Evolutionary conservation across 495 filamentous ascomycete genomes (phyloP), one percentile per base, ranked within the genome.

Genomic region (Jackrogersella multiformis): DNA sequence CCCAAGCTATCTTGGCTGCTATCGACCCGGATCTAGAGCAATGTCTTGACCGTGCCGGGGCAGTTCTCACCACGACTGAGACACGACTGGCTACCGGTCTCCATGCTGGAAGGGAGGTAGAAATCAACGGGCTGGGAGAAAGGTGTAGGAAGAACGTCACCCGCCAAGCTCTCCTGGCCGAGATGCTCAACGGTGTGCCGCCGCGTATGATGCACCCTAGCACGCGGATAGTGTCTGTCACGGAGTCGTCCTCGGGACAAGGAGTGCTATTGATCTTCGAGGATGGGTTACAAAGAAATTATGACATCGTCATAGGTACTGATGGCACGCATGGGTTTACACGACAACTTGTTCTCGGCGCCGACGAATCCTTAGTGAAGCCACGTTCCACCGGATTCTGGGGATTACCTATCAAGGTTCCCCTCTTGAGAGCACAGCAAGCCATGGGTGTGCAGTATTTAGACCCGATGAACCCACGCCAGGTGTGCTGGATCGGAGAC

Each of bases 1-100:
- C 70, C 16, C 65, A 70, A 55, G 46, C 56, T 13, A 68, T 66
- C 7, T 30, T 74, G 3, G 57, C 39, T 2, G 59, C 49, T 16
- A 58, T 74, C 56, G 72, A 73, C 28, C 70, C 72, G 0, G 61
- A 69, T 2, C n/a, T 73, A 12, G 66, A 56, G 15, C 42, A 36
- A 9, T 74, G 72, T 34, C 70, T 74, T 21, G 51, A 59, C 24
- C 70, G 66, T 5, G 72, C 72, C 10, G 72, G 70, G 15, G 72
- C 72, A 1, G 66, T 73, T 2, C 39, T 57, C 9, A 61, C 62
- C 5, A 49, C 68, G 1, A 48, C 56, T 5, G 63, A 70, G 20
- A 57, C 41, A 6, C 35, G 51, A 13, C 39, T 68, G 23, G 66
- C 69, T 8, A 4, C 38, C 2, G 72, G 72, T n/a, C 56, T 56